Conservation (phyloP, 2,329 filamentous ascomycete species). For the Aureobasidium sp. region DNA sequence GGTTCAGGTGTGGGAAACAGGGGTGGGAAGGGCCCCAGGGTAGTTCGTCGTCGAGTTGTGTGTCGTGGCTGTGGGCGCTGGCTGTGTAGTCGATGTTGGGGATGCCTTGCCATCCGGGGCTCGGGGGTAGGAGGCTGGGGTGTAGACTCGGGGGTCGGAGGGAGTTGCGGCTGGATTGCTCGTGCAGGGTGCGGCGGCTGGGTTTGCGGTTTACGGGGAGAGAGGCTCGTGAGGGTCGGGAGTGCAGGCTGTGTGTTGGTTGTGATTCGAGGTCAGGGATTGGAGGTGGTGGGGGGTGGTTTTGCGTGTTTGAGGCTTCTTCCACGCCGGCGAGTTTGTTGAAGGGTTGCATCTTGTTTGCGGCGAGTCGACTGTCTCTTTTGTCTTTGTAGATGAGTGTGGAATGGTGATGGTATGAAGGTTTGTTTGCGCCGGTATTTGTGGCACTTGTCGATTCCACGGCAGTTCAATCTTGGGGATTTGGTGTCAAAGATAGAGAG, state of each 20-base stretch:
- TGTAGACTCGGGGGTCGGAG: constrained; percentile 15
- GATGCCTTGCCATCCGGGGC: not conserved
- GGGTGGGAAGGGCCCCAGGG: constrained; percentile 92
- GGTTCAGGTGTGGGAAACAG: constrained; percentile 88
- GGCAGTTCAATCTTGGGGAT: not conserved
- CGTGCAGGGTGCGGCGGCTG: constrained; percentile 24
- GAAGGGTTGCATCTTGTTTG: constrained; percentile 24
- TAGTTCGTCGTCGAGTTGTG: constrained; percentile 59
- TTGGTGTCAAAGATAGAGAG: not conserved
- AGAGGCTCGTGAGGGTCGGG: constrained; percentile 23
- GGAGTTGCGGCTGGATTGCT: constrained; percentile 22
- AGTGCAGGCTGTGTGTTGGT: constrained; percentile 15
- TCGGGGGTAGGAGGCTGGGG: not conserved
- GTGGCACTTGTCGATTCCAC: too few species aligned
- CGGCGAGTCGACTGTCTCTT: not conserved
- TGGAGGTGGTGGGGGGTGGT: constrained; percentile 18
- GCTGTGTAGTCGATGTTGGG: constrained; percentile 7
- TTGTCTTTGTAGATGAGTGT: not conserved
- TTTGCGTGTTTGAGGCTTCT: constrained; percentile 20
- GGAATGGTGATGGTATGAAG: not conserved
- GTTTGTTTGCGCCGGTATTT: not conserved
- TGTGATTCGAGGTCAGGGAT: constrained; percentile 18
- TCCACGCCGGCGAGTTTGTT: constrained; percentile 27
- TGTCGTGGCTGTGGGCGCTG: constrained; percentile 22
- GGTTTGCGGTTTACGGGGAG: constrained; percentile 26